Evolutionary conservation across 805 yeast species (phyloP).

Genomic region (Saitoella complicata): DNA sequence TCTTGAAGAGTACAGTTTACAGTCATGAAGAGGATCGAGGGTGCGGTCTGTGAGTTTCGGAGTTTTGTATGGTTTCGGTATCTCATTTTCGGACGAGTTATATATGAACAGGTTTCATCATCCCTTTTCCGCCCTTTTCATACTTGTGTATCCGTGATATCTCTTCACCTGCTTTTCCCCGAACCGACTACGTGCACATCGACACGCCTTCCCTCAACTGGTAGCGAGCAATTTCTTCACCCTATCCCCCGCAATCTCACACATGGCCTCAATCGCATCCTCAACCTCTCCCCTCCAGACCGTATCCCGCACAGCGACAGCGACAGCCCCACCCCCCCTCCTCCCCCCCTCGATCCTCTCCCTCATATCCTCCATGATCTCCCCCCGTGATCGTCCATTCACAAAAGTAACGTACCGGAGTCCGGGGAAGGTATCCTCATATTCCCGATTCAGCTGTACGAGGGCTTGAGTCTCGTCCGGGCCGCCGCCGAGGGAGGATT

Average conservation of each 20-base stretch:
- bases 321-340: slow-evolving; percentile 32
- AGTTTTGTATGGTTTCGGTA: too few species aligned
- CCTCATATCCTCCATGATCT: slow-evolving; percentile 47
- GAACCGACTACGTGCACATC: too few species aligned
- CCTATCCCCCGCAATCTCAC: slow-evolving; percentile 77
- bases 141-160: too few species aligned
- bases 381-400: slow-evolving; percentile 57
- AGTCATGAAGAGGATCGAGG: too few species aligned
- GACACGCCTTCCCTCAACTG: too few species aligned
- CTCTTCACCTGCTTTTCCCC: too few species aligned
- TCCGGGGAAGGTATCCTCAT: slow-evolving; percentile 53
- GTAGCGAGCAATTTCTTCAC: slow-evolving; percentile 29
- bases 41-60: too few species aligned
- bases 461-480: slow-evolving; percentile 27
- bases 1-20: too few species aligned
- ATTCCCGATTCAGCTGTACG: slow-evolving; percentile 33
- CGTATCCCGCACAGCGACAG: not conserved
- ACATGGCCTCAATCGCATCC: slow-evolving; percentile 46
- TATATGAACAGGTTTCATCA: too few species aligned
- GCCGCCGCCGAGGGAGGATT: slow-evolving; percentile 39
- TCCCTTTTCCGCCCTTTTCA: too few species aligned
- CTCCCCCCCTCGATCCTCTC: slow-evolving; percentile 41
- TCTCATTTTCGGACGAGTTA: too few species aligned
- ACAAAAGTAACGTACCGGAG: slow-evolving; percentile 78
- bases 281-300: not conserved